Evolutionary conservation across 352 stramenopile genomes (phyloP).

Genomic region (Albugo laibachii): DNA sequence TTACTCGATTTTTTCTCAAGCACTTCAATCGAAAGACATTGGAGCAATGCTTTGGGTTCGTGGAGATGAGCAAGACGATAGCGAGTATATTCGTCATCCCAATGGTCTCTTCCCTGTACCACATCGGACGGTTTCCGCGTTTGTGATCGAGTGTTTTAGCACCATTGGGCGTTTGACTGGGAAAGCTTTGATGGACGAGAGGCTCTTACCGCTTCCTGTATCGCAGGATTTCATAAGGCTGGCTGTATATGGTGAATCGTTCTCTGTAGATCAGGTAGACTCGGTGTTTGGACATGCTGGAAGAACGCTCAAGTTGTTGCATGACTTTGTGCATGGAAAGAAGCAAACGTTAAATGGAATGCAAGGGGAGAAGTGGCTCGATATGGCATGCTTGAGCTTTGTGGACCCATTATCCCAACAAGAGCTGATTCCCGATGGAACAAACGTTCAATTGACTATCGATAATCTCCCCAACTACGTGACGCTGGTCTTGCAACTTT

Average conservation of each 20-base stretch:
- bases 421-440: constrained; percentile 23
- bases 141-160: constrained; percentile 46
- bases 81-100: constrained; percentile 40
- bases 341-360: constrained; percentile 30
- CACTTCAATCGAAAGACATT: constrained; percentile 30
- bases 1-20: constrained; percentile 56
- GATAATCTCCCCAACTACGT: constrained; percentile 41
- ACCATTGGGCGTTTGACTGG: constrained; percentile 64
- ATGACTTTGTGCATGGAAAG: constrained; percentile 15
- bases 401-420: constrained; percentile 59
- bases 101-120: constrained; percentile 66
- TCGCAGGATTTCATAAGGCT: constrained; percentile 60
- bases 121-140: constrained; percentile 10
- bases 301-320: constrained; percentile 36
- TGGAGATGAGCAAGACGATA: constrained; percentile 20
- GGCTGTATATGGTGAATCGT: constrained; percentile 29
- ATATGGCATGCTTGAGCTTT: constrained; percentile 44
- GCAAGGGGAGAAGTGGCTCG: constrained; percentile 32
- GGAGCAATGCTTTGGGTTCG: constrained; percentile 33
- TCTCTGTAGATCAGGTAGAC: constrained; percentile 25
- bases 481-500: constrained; percentile 26
- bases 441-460: constrained; percentile 21
- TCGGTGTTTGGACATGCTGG: constrained; percentile 45
- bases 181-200: constrained; percentile 69
- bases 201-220: constrained; percentile 46